These are phyloP conservation scores for Torrubiella hemipterigena DNA, from an alignment of 2,329 filamentous ascomycete genomes.

Conservation along the genomic window DNA sequence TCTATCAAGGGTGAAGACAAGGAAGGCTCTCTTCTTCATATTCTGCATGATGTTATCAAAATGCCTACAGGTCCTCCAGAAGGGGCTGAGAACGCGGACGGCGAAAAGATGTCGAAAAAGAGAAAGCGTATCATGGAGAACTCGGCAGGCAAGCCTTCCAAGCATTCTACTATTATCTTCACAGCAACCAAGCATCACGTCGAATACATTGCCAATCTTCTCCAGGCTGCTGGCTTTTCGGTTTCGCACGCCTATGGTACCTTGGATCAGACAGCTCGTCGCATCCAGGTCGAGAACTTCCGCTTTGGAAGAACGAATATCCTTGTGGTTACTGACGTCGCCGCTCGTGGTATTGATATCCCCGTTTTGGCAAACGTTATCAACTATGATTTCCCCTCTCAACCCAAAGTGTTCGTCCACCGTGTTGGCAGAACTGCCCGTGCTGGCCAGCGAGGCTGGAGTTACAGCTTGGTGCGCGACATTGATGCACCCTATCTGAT, in stretches of 20 bases:
- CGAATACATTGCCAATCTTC: slow-evolving; percentile 75
- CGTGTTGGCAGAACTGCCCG: slow-evolving; percentile 91
- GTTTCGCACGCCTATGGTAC: slow-evolving; percentile 93
- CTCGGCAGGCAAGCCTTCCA: slow-evolving; percentile 55
- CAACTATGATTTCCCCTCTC: slow-evolving; percentile 96
- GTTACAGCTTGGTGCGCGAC: slow-evolving; percentile 82
- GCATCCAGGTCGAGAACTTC: slow-evolving; percentile 86
- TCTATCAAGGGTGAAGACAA: slow-evolving; percentile 86
- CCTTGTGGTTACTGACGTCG: slow-evolving; percentile 90
- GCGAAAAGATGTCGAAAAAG: slow-evolving; percentile 47
- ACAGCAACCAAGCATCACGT: slow-evolving; percentile 95
- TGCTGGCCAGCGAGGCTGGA: slow-evolving; percentile 87
- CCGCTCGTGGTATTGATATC: slow-evolving; percentile 94
- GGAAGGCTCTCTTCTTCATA: slow-evolving; percentile 80
- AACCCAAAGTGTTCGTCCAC: slow-evolving; percentile 94
- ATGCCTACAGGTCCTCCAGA: slow-evolving; percentile 61
- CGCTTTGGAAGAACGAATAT: slow-evolving; percentile 76
- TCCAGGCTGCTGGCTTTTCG: slow-evolving; percentile 72
- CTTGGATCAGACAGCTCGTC: slow-evolving; percentile 84
- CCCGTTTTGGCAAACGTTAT: slow-evolving; percentile 92
- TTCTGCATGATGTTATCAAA: slow-evolving; percentile 85
- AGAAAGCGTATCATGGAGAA: slow-evolving; percentile 51
- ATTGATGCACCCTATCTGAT: slow-evolving; percentile 84
- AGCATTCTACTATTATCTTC: slow-evolving; percentile 91
- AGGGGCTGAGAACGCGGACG: slow-evolving; percentile 31